A percentile compares a stretch with the other conserved stretches of the same genome.
Conservation (phyloP, 169 alveolate species). For the Plasmodium gonderi region DNA sequence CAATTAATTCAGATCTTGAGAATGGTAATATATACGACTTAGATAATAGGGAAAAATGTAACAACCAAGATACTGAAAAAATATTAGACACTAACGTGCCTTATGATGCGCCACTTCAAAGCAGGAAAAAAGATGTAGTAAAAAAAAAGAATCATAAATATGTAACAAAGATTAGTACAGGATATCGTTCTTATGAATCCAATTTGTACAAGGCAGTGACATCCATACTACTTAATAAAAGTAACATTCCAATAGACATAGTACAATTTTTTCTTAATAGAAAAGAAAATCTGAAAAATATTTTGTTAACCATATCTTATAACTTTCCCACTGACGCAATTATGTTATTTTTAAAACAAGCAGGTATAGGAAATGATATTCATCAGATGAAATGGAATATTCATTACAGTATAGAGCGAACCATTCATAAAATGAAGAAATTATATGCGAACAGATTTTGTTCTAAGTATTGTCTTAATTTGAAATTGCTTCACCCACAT, state of each 20-base stretch:
- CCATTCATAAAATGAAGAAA: conserved; percentile 15
- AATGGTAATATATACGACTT: not conserved
- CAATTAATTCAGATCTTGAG: too few relatives aligned
- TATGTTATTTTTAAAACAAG: conserved; percentile 28
- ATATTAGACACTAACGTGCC: not conserved
- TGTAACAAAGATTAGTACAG: not conserved
- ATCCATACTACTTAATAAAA: not conserved
- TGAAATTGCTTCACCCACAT: conserved; percentile 20
- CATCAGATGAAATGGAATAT: conserved; percentile 11
- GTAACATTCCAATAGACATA: conserved; percentile 36
- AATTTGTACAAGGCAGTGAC: not conserved
- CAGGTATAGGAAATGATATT: conserved; percentile 24
- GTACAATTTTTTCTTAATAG: conserved; percentile 22
- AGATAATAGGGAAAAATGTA: not conserved
- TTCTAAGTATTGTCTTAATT: not conserved
- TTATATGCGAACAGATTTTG: conserved; percentile 8
- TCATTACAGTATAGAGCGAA: not conserved
- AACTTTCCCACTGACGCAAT: conserved; percentile 46
- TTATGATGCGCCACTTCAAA: not conserved
- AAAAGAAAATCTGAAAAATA: conserved; percentile 47
- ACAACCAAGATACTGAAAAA: not conserved
- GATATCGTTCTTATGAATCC: not conserved
- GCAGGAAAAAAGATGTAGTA: not conserved
- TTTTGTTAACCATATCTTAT: conserved; percentile 22
- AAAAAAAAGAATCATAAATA: not conserved